Evolutionary conservation across 805 yeast species (phyloP).

Genomic region (Candida fluviatilis): DNA sequence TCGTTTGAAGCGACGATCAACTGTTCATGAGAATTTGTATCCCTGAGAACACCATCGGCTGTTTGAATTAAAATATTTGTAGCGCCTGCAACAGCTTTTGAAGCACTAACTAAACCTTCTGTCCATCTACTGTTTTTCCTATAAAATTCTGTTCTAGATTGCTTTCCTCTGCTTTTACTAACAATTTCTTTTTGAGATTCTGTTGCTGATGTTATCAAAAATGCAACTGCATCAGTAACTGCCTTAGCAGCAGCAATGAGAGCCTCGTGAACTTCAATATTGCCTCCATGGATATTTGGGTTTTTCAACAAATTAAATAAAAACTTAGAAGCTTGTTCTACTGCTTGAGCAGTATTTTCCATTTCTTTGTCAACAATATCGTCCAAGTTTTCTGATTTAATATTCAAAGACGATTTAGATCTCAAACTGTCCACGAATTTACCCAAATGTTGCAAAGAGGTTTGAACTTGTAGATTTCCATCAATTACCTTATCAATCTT

Average conservation of each 20-base stretch:
- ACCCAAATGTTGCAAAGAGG: constrained; percentile 56
- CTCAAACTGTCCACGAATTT: constrained; percentile 52
- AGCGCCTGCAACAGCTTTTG: constrained; percentile 79
- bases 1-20: constrained; percentile 87
- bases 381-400: constrained; percentile 51
- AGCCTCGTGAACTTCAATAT: constrained; percentile 70
- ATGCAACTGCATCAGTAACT: constrained; percentile 72
- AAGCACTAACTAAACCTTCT: constrained; percentile 87
- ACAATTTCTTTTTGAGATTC: constrained; percentile 82
- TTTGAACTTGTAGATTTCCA: constrained; percentile 72
- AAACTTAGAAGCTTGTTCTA: constrained; percentile 60
- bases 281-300: constrained; percentile 50
- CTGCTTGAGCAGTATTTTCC: constrained; percentile 66
- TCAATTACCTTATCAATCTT: constrained; percentile 74
- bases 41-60: constrained; percentile 78
- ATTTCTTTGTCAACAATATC: constrained; percentile 71
- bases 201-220: constrained; percentile 69
- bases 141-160: constrained; percentile 69
- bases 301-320: constrained; percentile 51
- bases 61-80: constrained; percentile 77
- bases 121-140: constrained; percentile 91
- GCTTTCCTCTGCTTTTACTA: constrained; percentile 61
- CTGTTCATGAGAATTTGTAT: constrained; percentile 69
- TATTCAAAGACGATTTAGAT: constrained; percentile 24
- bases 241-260: constrained; percentile 75